A percentile compares a stretch with the other conserved stretches of the same genome.
phyloP scores from a whole-genome alignment of 495 filamentous ascomycete genomes.

The Jackrogersella multiformis region DNA sequence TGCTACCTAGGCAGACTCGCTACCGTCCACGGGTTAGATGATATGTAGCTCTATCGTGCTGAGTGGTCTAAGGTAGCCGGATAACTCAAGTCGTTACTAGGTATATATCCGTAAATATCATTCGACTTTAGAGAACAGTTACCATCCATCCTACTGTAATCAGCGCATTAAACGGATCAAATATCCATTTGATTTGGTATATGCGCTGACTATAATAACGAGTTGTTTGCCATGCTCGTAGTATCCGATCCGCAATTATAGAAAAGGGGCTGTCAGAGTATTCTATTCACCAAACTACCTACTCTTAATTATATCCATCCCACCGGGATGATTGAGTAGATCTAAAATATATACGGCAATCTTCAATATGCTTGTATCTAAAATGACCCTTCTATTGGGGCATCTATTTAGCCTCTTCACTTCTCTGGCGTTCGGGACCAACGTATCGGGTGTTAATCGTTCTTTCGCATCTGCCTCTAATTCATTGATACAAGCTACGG shows the following conservation, averaged over 20 bases:
- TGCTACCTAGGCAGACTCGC: background rate
- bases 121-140: slow-evolving; percentile 5
- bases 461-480: background rate
- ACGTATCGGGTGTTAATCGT: background rate
- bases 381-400: background rate
- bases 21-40: background rate
- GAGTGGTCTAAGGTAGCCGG: background rate
- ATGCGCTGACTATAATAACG: background rate
- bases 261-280: background rate
- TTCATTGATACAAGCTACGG: too few relatives aligned
- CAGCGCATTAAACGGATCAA: too few relatives aligned
- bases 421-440: background rate
- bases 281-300: background rate
- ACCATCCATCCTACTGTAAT: background rate
- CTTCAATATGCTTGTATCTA: background rate
- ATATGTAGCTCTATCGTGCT: background rate
- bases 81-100: background rate
- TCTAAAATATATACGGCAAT: background rate
- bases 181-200: too few relatives aligned
- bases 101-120: background rate
- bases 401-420: background rate
- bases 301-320: background rate
- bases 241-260: background rate
- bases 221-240: background rate
- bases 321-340: background rate